Percentiles rank a stretch among this genome's conserved stretches.
Evolutionary conservation across 805 yeast genomes (phyloP).

Genomic region (Naumovozyma dairenensis): DNA sequence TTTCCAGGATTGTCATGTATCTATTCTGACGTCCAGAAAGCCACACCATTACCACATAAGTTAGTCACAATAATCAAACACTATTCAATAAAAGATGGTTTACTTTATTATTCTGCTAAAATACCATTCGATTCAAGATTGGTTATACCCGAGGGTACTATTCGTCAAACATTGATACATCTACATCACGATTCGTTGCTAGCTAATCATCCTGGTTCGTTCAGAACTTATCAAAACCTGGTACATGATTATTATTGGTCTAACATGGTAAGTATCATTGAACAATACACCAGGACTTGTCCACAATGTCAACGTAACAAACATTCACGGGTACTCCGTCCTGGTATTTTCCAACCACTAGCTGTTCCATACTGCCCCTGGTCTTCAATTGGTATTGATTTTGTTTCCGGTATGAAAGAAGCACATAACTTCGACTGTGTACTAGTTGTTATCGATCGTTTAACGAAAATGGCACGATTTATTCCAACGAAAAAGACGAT

Average conservation of each 20-base stretch:
- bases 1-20: no score
- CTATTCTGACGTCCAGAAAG: no score
- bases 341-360: slow-evolving; percentile 1
- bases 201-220: slow-evolving; percentile 2
- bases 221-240: not conserved
- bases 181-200: not conserved
- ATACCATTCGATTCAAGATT: not conserved
- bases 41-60: no score
- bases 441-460: slow-evolving; percentile 1
- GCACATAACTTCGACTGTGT: not conserved
- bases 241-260: slow-evolving; percentile 2
- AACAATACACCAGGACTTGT: not conserved
- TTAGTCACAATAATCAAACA: no score
- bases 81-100: not conserved
- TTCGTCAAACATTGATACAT: not conserved
- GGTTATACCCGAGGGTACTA: not conserved
- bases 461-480: not conserved
- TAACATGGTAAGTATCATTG: not conserved
- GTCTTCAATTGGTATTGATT: slow-evolving; percentile 1
- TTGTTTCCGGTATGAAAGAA: slow-evolving; percentile 1
- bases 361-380: not conserved
- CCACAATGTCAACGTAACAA: slow-evolving; percentile 1
- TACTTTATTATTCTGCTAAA: not conserved
- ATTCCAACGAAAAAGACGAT: not conserved
- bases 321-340: slow-evolving; percentile 1